Base-by-base conservation (phyloP, 2,329 filamentous ascomycete species). In the Colletotrichum sp. region DNA sequence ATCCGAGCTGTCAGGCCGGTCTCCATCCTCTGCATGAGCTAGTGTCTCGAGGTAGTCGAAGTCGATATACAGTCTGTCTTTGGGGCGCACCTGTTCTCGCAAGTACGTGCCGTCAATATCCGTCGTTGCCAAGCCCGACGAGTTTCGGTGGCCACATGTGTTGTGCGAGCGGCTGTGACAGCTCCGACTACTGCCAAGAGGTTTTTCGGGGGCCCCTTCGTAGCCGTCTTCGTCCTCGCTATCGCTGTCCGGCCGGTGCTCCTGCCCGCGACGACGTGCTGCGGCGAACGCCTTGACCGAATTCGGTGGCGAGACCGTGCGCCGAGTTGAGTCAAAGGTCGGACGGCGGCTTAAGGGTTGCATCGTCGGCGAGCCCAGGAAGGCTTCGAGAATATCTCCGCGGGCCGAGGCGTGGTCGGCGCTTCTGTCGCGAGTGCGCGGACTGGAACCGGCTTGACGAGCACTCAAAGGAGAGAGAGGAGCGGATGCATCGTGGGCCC, bases 211-310 rank as follows among this genome's bases (percentile, higher is more conserved):
- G 93, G 91, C 43, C 95, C 86, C 30, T 13, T 18, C 57, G 90
- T 88, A 28, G 91, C 83, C 26, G 4, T 76, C 36, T 8, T 61
- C 64, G 8, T 34, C 55, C 34, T 63, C 63, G n/a, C 9, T 24
- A 9, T 74, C 70, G 71, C 88, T 86, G 8, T 88, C 86, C n/a
- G 82, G 81, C 77, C 77, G 83, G 30, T 80, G 78, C 75, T 93
- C 95, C 61, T 96, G 94, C 81, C 96, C 95, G 73, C 96, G 93
- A 73, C 95, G 94, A 66, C 95, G 93, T 71, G 95, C 95, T 81
- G 96, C 94, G 28, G 96, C 97, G 84, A 99, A 99, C 6, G 97
- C 97, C 84, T 99, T 98, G 68, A 99, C 96, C 0, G 97, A 99
- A 83, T 98, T 99, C 10, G 97, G 96, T 18, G 96, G 74, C 7